These are phyloP conservation scores for Pleurotus platypus DNA, from an alignment of 768 basidiomycete species.

Conservation along the genomic window DNA sequence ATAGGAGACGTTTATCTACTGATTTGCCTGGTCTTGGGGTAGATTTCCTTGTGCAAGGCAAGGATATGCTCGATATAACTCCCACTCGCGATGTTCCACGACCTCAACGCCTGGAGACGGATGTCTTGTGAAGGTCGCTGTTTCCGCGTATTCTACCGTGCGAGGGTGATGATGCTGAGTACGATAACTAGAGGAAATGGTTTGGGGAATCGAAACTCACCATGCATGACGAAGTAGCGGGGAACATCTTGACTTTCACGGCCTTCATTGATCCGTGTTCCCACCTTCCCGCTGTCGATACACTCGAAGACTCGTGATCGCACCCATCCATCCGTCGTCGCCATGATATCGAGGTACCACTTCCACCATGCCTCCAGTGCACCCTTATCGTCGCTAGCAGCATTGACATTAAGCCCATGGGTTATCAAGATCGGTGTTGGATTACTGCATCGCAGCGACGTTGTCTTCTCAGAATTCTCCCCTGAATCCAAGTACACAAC, in stretches of 20 bases:
- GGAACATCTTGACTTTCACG: conserved; percentile 29
- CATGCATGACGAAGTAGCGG: conserved; percentile 37
- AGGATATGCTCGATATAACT: conserved; percentile 45
- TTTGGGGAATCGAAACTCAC: conserved; percentile 23
- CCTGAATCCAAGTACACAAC: conserved; percentile 31
- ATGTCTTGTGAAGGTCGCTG: conserved; percentile 11
- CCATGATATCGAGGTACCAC: conserved; percentile 14
- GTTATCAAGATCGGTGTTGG: conserved; percentile 28
- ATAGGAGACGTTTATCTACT: not conserved
- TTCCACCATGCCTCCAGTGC: conserved; percentile 21
- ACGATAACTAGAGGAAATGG: not conserved
- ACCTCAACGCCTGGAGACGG: conserved; percentile 6
- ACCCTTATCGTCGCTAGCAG: conserved; percentile 9
- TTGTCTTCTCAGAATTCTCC: conserved; percentile 20
- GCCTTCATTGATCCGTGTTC: conserved; percentile 18
- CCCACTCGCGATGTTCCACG: conserved; percentile 33
- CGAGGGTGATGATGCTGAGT: not conserved
- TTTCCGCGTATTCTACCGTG: conserved; percentile 12
- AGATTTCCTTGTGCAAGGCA: conserved; percentile 38
- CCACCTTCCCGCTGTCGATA: conserved; percentile 37
- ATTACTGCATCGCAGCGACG: conserved; percentile 25
- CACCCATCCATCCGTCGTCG: conserved; percentile 29
- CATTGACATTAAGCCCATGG: conserved; percentile 21
- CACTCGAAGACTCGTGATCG: conserved; percentile 35
- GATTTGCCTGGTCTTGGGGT: not conserved